Evolutionary conservation across 768 basidiomycete species (phyloP).

Genomic region (Lanmaoa pseudosensibilis): DNA sequence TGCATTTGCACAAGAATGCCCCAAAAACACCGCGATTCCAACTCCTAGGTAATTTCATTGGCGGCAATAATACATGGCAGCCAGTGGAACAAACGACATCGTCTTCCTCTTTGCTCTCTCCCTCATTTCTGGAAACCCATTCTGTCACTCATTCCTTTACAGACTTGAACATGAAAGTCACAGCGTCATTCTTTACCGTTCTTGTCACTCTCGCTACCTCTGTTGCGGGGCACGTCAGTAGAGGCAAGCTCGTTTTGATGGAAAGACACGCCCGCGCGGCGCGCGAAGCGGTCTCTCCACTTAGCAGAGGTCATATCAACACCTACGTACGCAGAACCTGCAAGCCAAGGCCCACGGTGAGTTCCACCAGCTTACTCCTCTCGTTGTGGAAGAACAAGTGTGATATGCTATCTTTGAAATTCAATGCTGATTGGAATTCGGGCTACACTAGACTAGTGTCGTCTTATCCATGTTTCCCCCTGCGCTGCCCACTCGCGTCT

Average conservation of each 20-base stretch:
- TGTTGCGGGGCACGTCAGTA: neutral
- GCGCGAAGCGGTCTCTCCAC: neutral
- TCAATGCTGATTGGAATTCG: neutral
- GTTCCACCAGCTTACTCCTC: neutral
- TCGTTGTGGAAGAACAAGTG: neutral
- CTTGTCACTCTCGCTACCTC: neutral
- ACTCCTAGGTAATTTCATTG: neutral
- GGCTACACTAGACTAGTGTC: neutral
- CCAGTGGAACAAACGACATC: neutral
- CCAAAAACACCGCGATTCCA: constrained; percentile 4
- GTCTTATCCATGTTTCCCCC: neutral
- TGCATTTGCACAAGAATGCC: neutral
- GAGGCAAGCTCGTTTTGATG: neutral
- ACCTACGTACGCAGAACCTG: neutral
- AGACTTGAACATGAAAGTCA: neutral
- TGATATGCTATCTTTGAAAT: neutral
- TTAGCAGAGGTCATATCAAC: neutral
- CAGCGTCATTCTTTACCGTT: neutral
- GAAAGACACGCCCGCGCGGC: constrained; percentile 1
- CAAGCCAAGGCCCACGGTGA: neutral
- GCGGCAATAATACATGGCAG: neutral
- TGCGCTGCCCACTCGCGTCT: neutral
- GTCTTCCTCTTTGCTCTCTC: too few species aligned
- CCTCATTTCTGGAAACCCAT: neutral
- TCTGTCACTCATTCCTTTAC: neutral